phyloP scores from a whole-genome alignment of 495 filamentous ascomycete species.

The Lindgomyces ingoldianus region DNA sequence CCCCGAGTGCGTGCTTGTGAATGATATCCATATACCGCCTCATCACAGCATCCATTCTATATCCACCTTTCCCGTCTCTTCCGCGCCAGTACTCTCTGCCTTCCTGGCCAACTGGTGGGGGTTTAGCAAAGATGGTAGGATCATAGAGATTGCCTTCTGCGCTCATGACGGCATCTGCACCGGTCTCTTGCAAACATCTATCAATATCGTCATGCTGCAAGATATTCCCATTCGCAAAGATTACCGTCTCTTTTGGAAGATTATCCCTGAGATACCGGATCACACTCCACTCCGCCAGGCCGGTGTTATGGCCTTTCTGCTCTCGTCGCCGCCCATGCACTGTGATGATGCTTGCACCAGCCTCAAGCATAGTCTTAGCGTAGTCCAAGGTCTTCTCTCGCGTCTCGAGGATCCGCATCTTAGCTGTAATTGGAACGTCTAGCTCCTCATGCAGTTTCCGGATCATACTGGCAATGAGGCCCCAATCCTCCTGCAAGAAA shows the following conservation, averaged over 20 bases:
- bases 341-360: constrained; percentile 88
- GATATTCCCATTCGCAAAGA: constrained; percentile 96
- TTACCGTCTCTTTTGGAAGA: constrained; percentile 80
- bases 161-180: constrained; percentile 91
- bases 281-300: constrained; percentile 85
- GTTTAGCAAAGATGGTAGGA: constrained; percentile 77
- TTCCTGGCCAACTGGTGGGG: constrained; percentile 63
- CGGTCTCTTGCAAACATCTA: constrained; percentile 76
- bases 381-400: constrained; percentile 86
- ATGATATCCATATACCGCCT: constrained; percentile 89
- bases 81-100: constrained; percentile 83
- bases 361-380: constrained; percentile 80
- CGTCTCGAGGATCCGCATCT: constrained; percentile 87
- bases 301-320: constrained; percentile 95
- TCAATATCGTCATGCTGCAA: constrained; percentile 80
- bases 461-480: constrained; percentile 76
- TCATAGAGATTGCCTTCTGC: constrained; percentile 93
- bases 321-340: constrained; percentile 88
- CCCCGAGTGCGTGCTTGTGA: constrained; percentile 68
- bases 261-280: constrained; percentile 81
- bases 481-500: constrained; percentile 92
- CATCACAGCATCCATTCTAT: constrained; percentile 82
- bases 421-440: constrained; percentile 83
- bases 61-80: constrained; percentile 78
- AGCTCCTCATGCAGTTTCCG: constrained; percentile 71